phyloP scores from a whole-genome alignment of 2,329 filamentous ascomycete genomes.

The Alternaria atra region DNA sequence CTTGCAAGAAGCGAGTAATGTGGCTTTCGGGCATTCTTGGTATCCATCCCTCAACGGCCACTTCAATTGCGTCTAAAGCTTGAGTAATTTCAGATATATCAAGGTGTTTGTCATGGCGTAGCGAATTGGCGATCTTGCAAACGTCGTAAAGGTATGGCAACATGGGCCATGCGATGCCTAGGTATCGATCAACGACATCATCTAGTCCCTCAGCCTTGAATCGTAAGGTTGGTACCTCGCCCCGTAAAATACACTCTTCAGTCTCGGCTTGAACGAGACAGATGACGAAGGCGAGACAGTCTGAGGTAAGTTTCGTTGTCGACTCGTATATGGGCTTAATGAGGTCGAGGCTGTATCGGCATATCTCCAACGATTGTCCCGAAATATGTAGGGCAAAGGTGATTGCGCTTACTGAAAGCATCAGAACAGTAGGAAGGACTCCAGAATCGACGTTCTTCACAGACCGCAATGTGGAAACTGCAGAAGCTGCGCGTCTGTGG shows the following conservation, averaged over 20 bases:
- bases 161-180: slow-evolving; percentile 12
- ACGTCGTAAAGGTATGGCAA: slow-evolving; percentile 9
- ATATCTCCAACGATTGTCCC: slow-evolving; percentile 7
- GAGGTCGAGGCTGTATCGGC: slow-evolving; percentile 3
- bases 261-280: slow-evolving; percentile 9
- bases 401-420: slow-evolving; percentile 13
- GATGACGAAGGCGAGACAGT: slow-evolving; percentile 7
- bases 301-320: neutral
- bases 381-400: slow-evolving; percentile 12
- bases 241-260: slow-evolving; percentile 7
- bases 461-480: slow-evolving; percentile 9
- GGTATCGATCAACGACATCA: slow-evolving; percentile 7
- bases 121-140: neutral
- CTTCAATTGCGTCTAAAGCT: slow-evolving; percentile 6
- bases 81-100: neutral
- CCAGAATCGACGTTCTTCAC: neutral
- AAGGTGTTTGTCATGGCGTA: slow-evolving; percentile 4
- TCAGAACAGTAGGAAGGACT: slow-evolving; percentile 4
- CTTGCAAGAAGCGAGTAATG: slow-evolving; percentile 6
- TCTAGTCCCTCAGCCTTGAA: neutral
- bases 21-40: slow-evolving; percentile 4
- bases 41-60: slow-evolving; percentile 2
- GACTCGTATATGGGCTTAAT: slow-evolving; percentile 11
- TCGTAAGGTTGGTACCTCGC: slow-evolving; percentile 10
- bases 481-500: slow-evolving; percentile 10